phyloP scores from a whole-genome alignment of 441 rosid species.

The Bocquillonia castaneifolia region DNA sequence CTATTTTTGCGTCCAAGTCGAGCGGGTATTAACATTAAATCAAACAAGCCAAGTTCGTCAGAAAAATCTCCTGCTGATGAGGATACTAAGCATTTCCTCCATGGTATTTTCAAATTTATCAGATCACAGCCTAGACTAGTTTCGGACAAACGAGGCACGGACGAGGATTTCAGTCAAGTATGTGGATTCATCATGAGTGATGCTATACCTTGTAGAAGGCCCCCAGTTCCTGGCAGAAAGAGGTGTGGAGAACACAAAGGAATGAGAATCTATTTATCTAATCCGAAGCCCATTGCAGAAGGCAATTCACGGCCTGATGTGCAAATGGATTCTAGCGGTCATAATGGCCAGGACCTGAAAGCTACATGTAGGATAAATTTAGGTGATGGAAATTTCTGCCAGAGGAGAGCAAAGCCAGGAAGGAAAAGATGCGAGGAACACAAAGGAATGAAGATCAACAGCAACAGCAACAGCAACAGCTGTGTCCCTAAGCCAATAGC shows the following conservation, averaged over 20 bases:
- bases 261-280: slow-evolving; percentile 32
- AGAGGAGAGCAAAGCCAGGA: slow-evolving; percentile 31
- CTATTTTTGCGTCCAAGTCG: slow-evolving; percentile 35
- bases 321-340: slow-evolving; percentile 11
- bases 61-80: slow-evolving; percentile 30
- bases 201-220: slow-evolving; percentile 41
- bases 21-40: slow-evolving; percentile 42
- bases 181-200: slow-evolving; percentile 55
- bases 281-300: slow-evolving; percentile 3
- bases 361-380: slow-evolving; percentile 36
- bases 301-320: slow-evolving; percentile 19
- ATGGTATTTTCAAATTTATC: slow-evolving; percentile 39
- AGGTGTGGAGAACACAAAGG: slow-evolving; percentile 71
- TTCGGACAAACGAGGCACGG: slow-evolving; percentile 25
- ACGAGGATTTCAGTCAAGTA: slow-evolving; percentile 24
- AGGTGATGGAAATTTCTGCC: slow-evolving; percentile 37
- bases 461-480: too few relatives aligned
- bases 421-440: slow-evolving; percentile 45
- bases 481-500: slow-evolving; percentile 8
- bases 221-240: slow-evolving; percentile 47
- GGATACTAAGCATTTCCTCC: slow-evolving; percentile 26
- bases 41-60: slow-evolving; percentile 26
- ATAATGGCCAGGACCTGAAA: not conserved
- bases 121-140: slow-evolving; percentile 52
- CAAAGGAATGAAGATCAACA: slow-evolving; percentile 38